These are phyloP conservation scores for Paxillus involutus DNA, from an alignment of 768 basidiomycete genomes.

Conservation along the genomic window DNA sequence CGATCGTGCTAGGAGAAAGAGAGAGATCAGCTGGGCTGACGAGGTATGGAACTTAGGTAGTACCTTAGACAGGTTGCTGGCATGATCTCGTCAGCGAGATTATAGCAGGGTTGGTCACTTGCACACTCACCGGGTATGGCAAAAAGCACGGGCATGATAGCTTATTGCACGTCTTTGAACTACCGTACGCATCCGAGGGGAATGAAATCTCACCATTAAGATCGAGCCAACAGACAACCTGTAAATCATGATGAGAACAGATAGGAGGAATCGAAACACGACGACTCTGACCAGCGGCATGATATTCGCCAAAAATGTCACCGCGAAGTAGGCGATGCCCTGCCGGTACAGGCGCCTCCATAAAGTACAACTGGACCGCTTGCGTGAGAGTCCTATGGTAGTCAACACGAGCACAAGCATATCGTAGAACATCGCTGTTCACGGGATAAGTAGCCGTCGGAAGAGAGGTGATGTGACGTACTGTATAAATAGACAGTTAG, in stretches of 20 bases:
- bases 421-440: too few species aligned
- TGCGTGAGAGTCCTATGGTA: slow-evolving; percentile 12
- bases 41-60: neutral
- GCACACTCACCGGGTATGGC: neutral
- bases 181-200: too few species aligned
- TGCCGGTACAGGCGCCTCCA: slow-evolving; percentile 13
- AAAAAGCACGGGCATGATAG: neutral
- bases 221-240: neutral
- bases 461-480: neutral
- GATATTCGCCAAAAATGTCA: slow-evolving; percentile 18
- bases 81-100: neutral
- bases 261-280: too few species aligned
- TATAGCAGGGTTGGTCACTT: neutral
- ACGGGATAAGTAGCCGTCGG: neutral
- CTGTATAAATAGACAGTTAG: slow-evolving; percentile 17
- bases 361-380: slow-evolving; percentile 4
- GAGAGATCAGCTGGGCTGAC: neutral
- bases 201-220: too few species aligned
- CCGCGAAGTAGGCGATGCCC: slow-evolving; percentile 19
- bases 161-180: neutral
- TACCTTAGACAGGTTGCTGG: slow-evolving; percentile 1
- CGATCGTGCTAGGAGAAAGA: neutral
- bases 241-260: neutral
- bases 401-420: slow-evolving; percentile 1
- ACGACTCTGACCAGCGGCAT: too few species aligned